These are phyloP conservation scores for Paxillus ammoniavirescens DNA, from an alignment of 768 basidiomycete species.

Conservation along the genomic window DNA sequence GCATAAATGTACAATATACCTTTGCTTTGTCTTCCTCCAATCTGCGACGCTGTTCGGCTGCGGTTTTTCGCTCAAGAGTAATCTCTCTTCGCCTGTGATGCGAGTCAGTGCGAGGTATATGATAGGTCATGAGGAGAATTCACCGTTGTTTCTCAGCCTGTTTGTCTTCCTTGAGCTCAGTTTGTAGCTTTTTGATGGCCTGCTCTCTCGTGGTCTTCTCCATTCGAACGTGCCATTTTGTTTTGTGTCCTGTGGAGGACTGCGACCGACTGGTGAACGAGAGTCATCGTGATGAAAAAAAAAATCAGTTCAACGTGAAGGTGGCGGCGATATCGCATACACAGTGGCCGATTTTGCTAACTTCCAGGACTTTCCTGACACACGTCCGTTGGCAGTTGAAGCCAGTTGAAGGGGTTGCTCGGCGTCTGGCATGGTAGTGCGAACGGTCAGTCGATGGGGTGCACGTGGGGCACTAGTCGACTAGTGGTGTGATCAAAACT, in stretches of 20 bases:
- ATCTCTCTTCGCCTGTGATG: constrained; percentile 58
- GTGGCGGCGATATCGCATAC: constrained; percentile 32
- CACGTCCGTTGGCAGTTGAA: constrained; percentile 61
- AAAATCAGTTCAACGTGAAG: not conserved
- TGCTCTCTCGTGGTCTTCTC: constrained; percentile 59
- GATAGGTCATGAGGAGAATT: constrained; percentile 7
- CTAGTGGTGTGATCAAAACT: not conserved
- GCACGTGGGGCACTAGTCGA: no score
- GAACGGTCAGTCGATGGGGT: no score
- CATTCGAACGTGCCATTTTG: constrained; percentile 73
- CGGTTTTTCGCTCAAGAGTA: constrained; percentile 67
- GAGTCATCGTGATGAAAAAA: constrained; percentile 4
- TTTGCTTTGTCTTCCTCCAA: constrained; percentile 40
- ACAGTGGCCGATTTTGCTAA: constrained; percentile 45
- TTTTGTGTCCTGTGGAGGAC: constrained; percentile 61
- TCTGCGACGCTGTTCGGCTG: constrained; percentile 68
- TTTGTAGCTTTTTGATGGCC: constrained; percentile 72
- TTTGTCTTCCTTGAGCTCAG: constrained; percentile 77
- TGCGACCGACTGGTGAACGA: constrained; percentile 58
- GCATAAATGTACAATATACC: constrained; percentile 6
- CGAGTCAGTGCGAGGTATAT: not conserved
- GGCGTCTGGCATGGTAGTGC: not conserved
- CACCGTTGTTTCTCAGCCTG: constrained; percentile 63
- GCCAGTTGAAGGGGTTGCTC: constrained; percentile 36
- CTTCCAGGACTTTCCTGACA: constrained; percentile 74